Percentiles rank a stretch among this genome's conserved stretches.
Conservation (phyloP, 805 yeast genomes). For the Hanseniaspora taiwanica region DNA sequence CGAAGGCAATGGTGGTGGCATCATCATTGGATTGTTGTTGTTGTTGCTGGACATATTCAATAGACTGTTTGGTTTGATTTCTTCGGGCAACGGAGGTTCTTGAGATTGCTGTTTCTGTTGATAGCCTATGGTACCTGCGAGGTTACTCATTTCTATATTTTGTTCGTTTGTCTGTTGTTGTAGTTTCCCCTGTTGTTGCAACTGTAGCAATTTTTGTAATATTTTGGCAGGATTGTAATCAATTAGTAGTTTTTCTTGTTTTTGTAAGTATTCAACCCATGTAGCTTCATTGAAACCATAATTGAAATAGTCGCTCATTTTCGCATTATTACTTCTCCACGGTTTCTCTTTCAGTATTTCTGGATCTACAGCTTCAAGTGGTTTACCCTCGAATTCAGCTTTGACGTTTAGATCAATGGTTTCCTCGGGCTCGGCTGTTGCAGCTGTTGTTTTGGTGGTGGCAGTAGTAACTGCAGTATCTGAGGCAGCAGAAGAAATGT, state of each 20-base stretch:
- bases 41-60: background rate
- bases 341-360: conserved; percentile 87
- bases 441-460: background rate
- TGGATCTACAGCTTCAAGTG: conserved; percentile 67
- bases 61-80: conserved; percentile 4
- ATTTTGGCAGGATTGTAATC: conserved; percentile 76
- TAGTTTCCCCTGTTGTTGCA: conserved; percentile 25
- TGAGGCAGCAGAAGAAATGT: background rate
- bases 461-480: background rate
- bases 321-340: conserved; percentile 97
- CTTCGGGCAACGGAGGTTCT: conserved; percentile 6
- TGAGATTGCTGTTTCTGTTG: conserved; percentile 7
- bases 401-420: conserved; percentile 24
- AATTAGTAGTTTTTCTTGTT: conserved; percentile 69
- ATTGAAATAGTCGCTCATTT: conserved; percentile 86
- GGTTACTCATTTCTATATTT: conserved; percentile 3
- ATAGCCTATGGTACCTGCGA: conserved; percentile 2
- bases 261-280: conserved; percentile 85
- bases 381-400: conserved; percentile 52
- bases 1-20: too few relatives aligned
- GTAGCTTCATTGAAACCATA: conserved; percentile 94
- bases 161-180: conserved; percentile 13
- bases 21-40: conserved; percentile 1
- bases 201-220: conserved; percentile 36
- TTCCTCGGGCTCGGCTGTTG: background rate